Base-by-base conservation (phyloP, 1,284 basidiomycete genomes). In the Neotropicomus parvogracilis region DNA sequence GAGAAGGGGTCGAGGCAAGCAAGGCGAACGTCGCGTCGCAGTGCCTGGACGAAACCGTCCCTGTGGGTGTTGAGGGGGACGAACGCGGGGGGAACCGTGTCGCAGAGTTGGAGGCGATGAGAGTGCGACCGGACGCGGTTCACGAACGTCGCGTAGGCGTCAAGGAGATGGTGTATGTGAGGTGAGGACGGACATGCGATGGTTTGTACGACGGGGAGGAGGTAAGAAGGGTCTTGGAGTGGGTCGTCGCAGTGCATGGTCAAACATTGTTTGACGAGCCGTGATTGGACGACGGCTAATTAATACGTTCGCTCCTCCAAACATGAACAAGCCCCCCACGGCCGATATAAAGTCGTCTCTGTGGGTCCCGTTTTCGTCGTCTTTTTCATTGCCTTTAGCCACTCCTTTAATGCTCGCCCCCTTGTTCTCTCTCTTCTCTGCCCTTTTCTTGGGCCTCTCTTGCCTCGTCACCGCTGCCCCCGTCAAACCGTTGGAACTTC, bases 81-180 rank as follows among this genome's bases (percentile, higher is more conserved):
- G 34, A 80, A 53, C 17, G 72, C 69, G 24, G 70, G 64, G 6
- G 54, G 52, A 4, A 46, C 32, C 16, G 58, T 37, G 17, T 59
- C 44, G 11, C 40, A 48, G 1, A 49, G 35, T 9, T 63, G 38
- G 3, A 78, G 53, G 20, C 48, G 36, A 2, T 53, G 46, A 9
- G 63, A 59, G 17, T 72, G 64, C 3, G 64, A 57, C 24, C 72
- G 68, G 43, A 83, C 62, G 20, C 77, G 71, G 34, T 61, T 60
- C 1, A 71, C 71, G 34, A 85, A 67, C 1, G 71, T 69, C 48
- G 63, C 67, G 57, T 85, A 85, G 17, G 83, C 79, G 55, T 85
- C 80, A 24, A 73, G 60, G 46, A 83, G 64, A 57, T 81, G 79
- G 53, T 79, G 75, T 27, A 66, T 46, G 1, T 71, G 70, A n/a